Conservation (phyloP, 2,329 filamentous ascomycete genomes). For the Davidsoniella australis region DNA sequence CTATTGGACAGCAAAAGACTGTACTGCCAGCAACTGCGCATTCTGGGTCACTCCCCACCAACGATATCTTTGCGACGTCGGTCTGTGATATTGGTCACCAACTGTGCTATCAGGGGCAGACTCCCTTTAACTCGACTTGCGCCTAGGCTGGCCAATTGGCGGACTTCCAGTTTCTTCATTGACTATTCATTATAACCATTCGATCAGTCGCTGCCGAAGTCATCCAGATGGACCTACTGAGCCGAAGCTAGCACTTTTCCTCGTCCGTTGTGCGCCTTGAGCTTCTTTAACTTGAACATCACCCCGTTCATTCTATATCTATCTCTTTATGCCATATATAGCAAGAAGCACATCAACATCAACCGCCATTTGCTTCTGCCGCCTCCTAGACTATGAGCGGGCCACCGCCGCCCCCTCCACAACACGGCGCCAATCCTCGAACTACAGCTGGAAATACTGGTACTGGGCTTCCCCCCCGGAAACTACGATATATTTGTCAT, state of each 20-base stretch:
- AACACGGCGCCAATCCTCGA: constrained; percentile 65
- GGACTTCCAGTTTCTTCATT: no score
- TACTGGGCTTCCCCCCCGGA: constrained; percentile 55
- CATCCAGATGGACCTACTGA: not conserved
- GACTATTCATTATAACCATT: no score
- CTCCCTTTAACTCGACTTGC: no score
- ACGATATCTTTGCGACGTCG: no score
- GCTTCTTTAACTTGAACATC: not conserved
- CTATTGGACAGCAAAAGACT: no score
- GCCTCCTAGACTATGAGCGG: constrained; percentile 24
- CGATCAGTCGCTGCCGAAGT: no score
- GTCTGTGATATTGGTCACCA: no score
- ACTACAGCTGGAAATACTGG: constrained; percentile 23
- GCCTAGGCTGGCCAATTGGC: no score
- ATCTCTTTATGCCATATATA: not conserved
- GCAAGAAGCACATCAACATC: no score
- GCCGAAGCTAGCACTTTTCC: not conserved
- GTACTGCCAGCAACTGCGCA: no score
- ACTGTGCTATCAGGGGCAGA: no score
- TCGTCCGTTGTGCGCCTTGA: not conserved
- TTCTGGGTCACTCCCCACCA: no score
- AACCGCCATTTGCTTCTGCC: not conserved
- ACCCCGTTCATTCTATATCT: not conserved
- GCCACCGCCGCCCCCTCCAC: constrained; percentile 65
- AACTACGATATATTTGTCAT: constrained; percentile 98